These are phyloP conservation scores for Beauveria caledonica DNA, from an alignment of 2,329 filamentous ascomycete genomes.

Conservation along the genomic window DNA sequence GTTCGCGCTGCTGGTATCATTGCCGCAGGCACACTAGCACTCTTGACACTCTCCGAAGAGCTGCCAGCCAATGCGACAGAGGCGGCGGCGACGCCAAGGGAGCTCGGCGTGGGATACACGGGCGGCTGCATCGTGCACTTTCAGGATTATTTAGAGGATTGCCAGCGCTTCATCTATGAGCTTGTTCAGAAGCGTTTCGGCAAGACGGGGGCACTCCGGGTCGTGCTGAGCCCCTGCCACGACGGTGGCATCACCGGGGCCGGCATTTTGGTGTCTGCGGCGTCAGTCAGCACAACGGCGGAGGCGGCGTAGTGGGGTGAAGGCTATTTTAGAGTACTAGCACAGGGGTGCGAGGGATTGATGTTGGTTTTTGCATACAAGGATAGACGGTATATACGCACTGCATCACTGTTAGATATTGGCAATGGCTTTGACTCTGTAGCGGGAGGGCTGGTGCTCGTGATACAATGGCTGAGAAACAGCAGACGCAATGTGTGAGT, in stretches of 20 bases:
- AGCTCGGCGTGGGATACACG: constrained; percentile 70
- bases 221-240: constrained; percentile 48
- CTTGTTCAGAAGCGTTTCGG: constrained; percentile 30
- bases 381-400: constrained; percentile 1
- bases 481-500: too few relatives aligned
- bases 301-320: constrained; percentile 17
- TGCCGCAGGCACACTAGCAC: constrained; percentile 62
- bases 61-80: constrained; percentile 33
- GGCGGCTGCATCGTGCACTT: constrained; percentile 76
- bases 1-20: constrained; percentile 64
- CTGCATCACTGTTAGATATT: not conserved
- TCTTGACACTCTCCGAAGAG: constrained; percentile 62
- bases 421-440: too few relatives aligned
- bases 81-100: constrained; percentile 25
- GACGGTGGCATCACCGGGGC: constrained; percentile 55
- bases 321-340: not conserved
- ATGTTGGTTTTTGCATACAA: not conserved
- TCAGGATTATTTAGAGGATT: constrained; percentile 62
- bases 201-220: constrained; percentile 27
- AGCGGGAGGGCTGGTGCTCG: too few relatives aligned
- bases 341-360: not conserved
- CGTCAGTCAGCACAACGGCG: constrained; percentile 28
- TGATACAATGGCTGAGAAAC: too few relatives aligned
- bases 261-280: constrained; percentile 47
- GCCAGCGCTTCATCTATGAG: constrained; percentile 58